These are phyloP conservation scores for Bidens hawaiensis DNA, from an alignment of 140 eudicot species.

Conservation along the genomic window DNA sequence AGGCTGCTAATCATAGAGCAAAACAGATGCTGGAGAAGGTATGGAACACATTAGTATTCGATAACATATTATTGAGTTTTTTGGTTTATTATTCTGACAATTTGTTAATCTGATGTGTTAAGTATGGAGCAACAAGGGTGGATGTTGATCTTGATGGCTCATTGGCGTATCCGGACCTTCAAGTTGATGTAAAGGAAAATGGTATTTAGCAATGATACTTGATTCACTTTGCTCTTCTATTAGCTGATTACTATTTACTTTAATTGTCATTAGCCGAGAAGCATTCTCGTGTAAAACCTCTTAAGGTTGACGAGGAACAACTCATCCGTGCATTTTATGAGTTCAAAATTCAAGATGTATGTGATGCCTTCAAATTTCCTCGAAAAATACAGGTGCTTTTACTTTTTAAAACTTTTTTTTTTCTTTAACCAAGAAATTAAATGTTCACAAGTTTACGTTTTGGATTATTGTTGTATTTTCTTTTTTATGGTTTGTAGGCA, in stretches of 20 bases:
- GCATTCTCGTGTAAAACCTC: conserved; percentile 83
- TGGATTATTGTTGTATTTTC: not conserved
- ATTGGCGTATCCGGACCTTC: conserved; percentile 66
- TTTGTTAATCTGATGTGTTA: conserved; percentile 12
- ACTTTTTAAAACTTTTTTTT: not conserved
- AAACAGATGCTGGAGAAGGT: not conserved
- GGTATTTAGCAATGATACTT: conserved; percentile 32
- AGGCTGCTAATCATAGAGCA: not conserved
- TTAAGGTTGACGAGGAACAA: conserved; percentile 80
- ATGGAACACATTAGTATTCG: not conserved
- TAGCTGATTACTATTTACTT: conserved; percentile 12
- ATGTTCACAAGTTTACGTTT: not conserved
- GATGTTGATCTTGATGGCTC: conserved; percentile 93
- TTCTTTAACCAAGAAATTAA: conserved; percentile 3
- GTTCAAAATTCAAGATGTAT: conserved; percentile 90
- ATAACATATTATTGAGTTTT: not conserved
- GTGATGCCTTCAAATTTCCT: conserved; percentile 94
- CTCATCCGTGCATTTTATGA: conserved; percentile 84
- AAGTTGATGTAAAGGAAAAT: conserved; percentile 45
- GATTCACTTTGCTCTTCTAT: not conserved
- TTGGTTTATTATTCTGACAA: not conserved
- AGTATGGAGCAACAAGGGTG: conserved; percentile 87
- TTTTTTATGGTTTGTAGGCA: conserved; percentile 56
- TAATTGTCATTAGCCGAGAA: conserved; percentile 50
- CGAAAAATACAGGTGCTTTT: conserved; percentile 93